phyloP scores from a whole-genome alignment of 345 rosid species.

The Diplotaxis tenuifolia region DNA sequence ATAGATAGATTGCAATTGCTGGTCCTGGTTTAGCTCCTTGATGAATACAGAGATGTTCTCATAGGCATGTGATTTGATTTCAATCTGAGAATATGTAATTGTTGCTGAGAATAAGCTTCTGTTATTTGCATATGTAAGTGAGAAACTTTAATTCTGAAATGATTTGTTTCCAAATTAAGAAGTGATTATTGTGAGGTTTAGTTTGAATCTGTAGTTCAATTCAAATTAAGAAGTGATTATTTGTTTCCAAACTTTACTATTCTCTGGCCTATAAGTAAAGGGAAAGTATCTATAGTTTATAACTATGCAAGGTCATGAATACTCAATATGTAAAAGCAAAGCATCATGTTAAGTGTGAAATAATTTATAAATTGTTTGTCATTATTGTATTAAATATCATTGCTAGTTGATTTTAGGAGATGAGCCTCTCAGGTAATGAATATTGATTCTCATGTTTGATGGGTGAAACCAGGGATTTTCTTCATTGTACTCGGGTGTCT shows the following conservation, averaged over 20 bases:
- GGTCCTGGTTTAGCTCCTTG: no score
- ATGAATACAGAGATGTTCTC: no score
- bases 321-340: no score
- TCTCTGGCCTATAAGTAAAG: neutral
- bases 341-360: neutral
- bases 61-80: neutral
- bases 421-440: neutral
- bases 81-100: neutral
- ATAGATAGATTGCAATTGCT: no score
- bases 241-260: neutral
- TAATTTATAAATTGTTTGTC: neutral
- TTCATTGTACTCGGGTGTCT: conserved; percentile 74
- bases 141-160: neutral
- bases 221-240: neutral
- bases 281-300: no score
- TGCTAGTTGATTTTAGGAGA: conserved; percentile 4
- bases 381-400: conserved; percentile 6
- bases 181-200: conserved; percentile 1
- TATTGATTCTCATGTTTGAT: neutral
- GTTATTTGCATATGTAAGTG: neutral
- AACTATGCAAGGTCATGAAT: no score
- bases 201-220: neutral
- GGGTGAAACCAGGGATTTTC: conserved; percentile 69
- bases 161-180: neutral
- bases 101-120: no score